phyloP scores from a whole-genome alignment of 2,329 filamentous ascomycete species.

The Gnomoniopsis sp. region DNA sequence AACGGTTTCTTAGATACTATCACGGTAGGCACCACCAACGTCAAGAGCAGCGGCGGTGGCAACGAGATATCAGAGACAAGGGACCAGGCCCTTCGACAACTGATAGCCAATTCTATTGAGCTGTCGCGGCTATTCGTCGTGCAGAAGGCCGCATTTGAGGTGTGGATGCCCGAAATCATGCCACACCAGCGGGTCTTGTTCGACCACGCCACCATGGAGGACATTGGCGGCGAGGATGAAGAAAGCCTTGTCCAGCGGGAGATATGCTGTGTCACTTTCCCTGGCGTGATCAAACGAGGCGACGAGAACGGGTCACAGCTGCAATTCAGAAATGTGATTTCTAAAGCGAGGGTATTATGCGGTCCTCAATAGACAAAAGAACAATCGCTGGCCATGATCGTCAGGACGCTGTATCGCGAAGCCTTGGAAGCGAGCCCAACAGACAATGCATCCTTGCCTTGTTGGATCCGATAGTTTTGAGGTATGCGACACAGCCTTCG shows the following conservation, averaged over 20 bases:
- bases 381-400: background rate
- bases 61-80: constrained; percentile 34
- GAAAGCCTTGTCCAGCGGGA: constrained; percentile 49
- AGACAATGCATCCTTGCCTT: background rate
- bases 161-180: constrained; percentile 51
- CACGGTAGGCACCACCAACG: constrained; percentile 35
- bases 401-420: constrained; percentile 2
- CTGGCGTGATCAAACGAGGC: constrained; percentile 60
- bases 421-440: background rate
- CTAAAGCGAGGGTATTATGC: constrained; percentile 65
- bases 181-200: constrained; percentile 55
- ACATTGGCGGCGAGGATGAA: constrained; percentile 61
- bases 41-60: constrained; percentile 16
- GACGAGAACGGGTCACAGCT: constrained; percentile 61
- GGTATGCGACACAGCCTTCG: background rate
- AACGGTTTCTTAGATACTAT: constrained; percentile 49
- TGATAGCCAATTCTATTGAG: constrained; percentile 52
- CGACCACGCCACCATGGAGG: constrained; percentile 60
- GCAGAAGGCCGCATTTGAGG: constrained; percentile 56
- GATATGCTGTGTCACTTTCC: constrained; percentile 62
- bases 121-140: constrained; percentile 54
- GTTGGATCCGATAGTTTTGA: background rate
- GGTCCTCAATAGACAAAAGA: constrained; percentile 37
- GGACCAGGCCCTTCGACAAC: constrained; percentile 49
- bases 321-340: constrained; percentile 60